Percentiles rank a stretch among this genome's conserved stretches.
Evolutionary conservation across 208 protist genomes (phyloP).

Genomic region (Leishmania braziliensis): DNA sequence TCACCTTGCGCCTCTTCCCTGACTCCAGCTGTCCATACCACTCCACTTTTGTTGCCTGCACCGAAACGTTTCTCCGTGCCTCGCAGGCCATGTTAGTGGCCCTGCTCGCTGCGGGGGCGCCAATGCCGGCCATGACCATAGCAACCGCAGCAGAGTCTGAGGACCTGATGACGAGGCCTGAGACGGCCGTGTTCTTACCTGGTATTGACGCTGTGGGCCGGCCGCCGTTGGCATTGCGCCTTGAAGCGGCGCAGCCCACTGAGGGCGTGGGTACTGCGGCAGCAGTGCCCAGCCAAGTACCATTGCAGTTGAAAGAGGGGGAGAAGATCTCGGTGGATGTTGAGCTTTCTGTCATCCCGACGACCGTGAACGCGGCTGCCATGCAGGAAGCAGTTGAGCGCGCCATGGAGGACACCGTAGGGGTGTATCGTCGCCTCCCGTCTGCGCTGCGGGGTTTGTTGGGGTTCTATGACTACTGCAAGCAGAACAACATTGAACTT

Average conservation of each 20-base stretch:
- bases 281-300: neutral
- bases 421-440: slow-evolving; percentile 16
- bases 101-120: neutral
- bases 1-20: slow-evolving; percentile 24
- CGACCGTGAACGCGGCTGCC: slow-evolving; percentile 12
- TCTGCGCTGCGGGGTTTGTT: slow-evolving; percentile 28
- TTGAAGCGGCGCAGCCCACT: neutral
- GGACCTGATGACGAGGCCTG: neutral
- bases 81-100: slow-evolving; percentile 11
- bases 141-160: too few species aligned
- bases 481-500: slow-evolving; percentile 38
- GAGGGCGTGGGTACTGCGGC: neutral
- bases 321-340: slow-evolving; percentile 20
- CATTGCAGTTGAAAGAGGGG: neutral
- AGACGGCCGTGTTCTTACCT: neutral
- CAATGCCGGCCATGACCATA: neutral
- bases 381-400: neutral
- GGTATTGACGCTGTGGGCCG: neutral
- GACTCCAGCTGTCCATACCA: slow-evolving; percentile 30
- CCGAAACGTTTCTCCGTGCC: slow-evolving; percentile 22
- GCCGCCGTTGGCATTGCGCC: neutral
- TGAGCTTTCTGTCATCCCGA: slow-evolving; percentile 13
- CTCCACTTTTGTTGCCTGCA: slow-evolving; percentile 30
- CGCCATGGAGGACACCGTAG: neutral
- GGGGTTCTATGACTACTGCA: slow-evolving; percentile 55